Conservation (phyloP, 352 stramenopile genomes). For the Phytophthora colocasiae region DNA sequence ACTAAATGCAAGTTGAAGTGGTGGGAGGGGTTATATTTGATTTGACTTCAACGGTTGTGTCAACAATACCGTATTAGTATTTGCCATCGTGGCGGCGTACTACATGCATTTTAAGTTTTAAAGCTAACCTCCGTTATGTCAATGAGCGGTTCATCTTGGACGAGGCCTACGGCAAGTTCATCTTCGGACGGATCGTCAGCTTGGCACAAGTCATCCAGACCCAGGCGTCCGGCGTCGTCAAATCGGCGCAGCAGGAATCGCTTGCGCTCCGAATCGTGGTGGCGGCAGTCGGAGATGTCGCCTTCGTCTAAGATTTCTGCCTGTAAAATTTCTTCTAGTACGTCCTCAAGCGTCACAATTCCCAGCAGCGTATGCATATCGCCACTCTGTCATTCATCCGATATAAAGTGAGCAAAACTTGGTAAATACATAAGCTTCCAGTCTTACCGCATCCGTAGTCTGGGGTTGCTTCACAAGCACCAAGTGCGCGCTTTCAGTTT, state of each 20-base stretch:
- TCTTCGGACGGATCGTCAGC: conserved; percentile 49
- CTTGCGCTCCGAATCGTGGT: conserved; percentile 54
- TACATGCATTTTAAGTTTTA: not conserved
- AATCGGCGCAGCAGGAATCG: conserved; percentile 58
- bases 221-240: conserved; percentile 51
- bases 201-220: conserved; percentile 49
- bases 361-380: conserved; percentile 94
- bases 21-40: no score
- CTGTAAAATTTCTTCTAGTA: conserved; percentile 97
- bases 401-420: not conserved
- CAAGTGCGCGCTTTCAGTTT: conserved; percentile 93
- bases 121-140: conserved; percentile 2
- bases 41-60: no score
- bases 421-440: not conserved
- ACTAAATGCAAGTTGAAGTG: no score
- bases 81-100: conserved; percentile 1
- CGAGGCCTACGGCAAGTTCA: conserved; percentile 29
- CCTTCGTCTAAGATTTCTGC: conserved; percentile 97
- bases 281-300: conserved; percentile 65
- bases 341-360: conserved; percentile 98
- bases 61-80: no score
- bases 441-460: conserved; percentile 47
- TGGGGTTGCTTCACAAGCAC: conserved; percentile 95
- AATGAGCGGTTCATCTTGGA: conserved; percentile 11
- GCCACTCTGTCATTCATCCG: conserved; percentile 55